These are phyloP conservation scores for Thermochaetoides dissita DNA, from an alignment of 2,329 filamentous ascomycete species.

Conservation along the genomic window DNA sequence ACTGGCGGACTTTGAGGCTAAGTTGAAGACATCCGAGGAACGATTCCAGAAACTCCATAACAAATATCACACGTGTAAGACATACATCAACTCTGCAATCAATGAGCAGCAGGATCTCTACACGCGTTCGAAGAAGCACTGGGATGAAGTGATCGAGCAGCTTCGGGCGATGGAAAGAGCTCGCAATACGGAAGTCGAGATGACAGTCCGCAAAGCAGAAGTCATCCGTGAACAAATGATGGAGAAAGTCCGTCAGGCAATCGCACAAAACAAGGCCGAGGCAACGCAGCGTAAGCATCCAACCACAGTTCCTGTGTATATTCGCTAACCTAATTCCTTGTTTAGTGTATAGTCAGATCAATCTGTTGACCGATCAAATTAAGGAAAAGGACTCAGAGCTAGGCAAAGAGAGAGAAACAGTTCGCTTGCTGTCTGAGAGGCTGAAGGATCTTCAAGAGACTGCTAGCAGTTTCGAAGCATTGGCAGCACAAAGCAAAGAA, in stretches of 20 bases:
- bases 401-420: slow-evolving; percentile 5
- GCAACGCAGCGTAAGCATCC: slow-evolving; percentile 9
- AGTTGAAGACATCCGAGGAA: slow-evolving; percentile 16
- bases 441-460: slow-evolving; percentile 7
- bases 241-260: slow-evolving; percentile 11
- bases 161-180: slow-evolving; percentile 21
- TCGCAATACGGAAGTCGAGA: slow-evolving; percentile 13
- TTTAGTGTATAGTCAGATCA: background rate
- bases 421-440: slow-evolving; percentile 5
- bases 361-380: slow-evolving; percentile 5
- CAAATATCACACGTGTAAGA: slow-evolving; percentile 23
- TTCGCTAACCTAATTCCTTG: background rate
- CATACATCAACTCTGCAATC: slow-evolving; percentile 31
- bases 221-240: slow-evolving; percentile 20
- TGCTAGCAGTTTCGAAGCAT: slow-evolving; percentile 6
- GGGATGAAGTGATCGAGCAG: slow-evolving; percentile 21
- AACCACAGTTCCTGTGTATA: too few species aligned
- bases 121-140: slow-evolving; percentile 20
- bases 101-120: slow-evolving; percentile 33
- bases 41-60: slow-evolving; percentile 21
- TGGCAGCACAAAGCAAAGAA: slow-evolving; percentile 8
- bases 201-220: slow-evolving; percentile 21
- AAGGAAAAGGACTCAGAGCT: slow-evolving; percentile 10
- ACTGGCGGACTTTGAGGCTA: slow-evolving; percentile 15
- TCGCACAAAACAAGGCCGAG: slow-evolving; percentile 12